Conservation (phyloP, 1,139 yeast genomes). For the Taphrina pruni region DNA sequence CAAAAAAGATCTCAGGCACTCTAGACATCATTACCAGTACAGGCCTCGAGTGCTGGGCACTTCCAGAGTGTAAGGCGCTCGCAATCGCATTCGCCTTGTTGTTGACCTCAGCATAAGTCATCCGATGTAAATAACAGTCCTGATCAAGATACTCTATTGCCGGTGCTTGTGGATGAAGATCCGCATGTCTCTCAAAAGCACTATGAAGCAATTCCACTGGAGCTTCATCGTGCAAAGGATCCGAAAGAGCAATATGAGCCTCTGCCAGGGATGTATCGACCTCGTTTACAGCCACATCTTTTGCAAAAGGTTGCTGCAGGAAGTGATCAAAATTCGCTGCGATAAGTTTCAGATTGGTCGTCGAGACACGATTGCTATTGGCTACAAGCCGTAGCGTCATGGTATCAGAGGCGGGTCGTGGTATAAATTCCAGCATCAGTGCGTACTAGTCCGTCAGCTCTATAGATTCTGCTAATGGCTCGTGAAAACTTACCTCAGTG, state of each 20-base stretch:
- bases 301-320: not conserved
- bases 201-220: conserved; percentile 38
- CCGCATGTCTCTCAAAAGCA: conserved; percentile 39
- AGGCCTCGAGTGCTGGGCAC: conserved; percentile 35
- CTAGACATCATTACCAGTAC: conserved; percentile 44
- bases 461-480: too few species aligned
- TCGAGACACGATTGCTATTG: not conserved
- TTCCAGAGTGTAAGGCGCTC: conserved; percentile 7
- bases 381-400: conserved; percentile 17
- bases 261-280: not conserved
- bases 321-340: conserved; percentile 11
- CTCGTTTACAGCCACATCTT: not conserved
- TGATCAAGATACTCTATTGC: conserved; percentile 44
- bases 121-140: conserved; percentile 14
- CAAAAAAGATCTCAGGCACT: conserved; percentile 43
- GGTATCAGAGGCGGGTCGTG: conserved; percentile 1
- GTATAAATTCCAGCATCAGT: conserved; percentile 32
- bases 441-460: conserved; percentile 18
- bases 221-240: not conserved
- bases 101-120: conserved; percentile 44
- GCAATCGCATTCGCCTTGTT: conserved; percentile 39
- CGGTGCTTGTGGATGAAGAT: conserved; percentile 3
- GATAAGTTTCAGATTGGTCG: not conserved
- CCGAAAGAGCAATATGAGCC: not conserved
- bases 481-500: conserved; percentile 34